Conservation (phyloP, 176 grass and related monocot genomes). For the Phoenix roebelenii region DNA sequence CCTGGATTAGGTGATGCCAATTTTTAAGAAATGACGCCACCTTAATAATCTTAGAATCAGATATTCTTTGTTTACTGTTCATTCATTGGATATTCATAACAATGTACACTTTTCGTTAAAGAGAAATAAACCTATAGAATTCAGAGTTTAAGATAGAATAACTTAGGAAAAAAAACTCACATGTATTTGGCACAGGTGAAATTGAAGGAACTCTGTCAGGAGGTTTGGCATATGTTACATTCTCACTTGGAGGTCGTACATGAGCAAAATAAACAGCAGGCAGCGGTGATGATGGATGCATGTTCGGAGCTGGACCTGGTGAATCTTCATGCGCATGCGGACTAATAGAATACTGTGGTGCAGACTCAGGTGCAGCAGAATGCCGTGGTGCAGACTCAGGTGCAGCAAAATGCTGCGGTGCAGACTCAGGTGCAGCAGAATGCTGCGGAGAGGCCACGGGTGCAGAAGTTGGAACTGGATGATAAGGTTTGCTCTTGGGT, state of each 20-base stretch:
- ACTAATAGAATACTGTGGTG: conserved; percentile 21
- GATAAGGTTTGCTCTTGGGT: background rate
- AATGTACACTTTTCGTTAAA: no score
- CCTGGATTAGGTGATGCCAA: no score
- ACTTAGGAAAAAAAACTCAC: conserved; percentile 30
- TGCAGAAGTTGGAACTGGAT: conserved; percentile 13
- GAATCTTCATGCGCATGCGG: conserved; percentile 26
- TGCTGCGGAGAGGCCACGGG: conserved; percentile 38
- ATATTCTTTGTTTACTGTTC: no score
- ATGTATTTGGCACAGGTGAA: conserved; percentile 34
- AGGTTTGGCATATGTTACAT: conserved; percentile 10
- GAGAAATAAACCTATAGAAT: no score
- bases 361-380: conserved; percentile 4
- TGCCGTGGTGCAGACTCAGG: no score
- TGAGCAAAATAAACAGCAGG: conserved; percentile 33
- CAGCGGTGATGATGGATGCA: conserved; percentile 22
- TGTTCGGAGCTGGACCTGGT: conserved; percentile 13
- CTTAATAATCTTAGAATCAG: no score
- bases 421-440: conserved; percentile 10
- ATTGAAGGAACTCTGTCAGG: conserved; percentile 19
- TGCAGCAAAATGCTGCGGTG: conserved; percentile 6
- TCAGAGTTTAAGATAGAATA: no score
- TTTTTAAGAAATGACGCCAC: no score
- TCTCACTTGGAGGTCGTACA: conserved; percentile 38
- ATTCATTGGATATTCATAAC: no score